phyloP scores from a whole-genome alignment of 768 basidiomycete species.

The Tylopilus intermedius region DNA sequence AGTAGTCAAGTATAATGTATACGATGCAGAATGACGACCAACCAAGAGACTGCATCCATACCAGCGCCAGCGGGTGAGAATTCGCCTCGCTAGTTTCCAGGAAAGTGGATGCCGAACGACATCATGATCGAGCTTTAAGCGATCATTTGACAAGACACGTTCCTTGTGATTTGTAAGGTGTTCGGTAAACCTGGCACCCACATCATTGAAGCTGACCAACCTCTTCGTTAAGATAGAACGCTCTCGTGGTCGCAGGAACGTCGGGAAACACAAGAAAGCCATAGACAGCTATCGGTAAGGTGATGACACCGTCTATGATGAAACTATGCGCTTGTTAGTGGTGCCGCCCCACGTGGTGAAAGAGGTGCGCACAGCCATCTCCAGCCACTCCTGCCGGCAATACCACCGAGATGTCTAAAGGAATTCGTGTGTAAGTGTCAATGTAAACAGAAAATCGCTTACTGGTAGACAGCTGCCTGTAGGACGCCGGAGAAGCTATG shows the following conservation, averaged over 20 bases:
- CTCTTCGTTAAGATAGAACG: slow-evolving; percentile 58
- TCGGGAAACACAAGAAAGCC: slow-evolving; percentile 73
- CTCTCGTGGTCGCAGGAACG: slow-evolving; percentile 57
- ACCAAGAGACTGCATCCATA: slow-evolving; percentile 64
- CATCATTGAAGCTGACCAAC: slow-evolving; percentile 29
- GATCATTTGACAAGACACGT: slow-evolving; percentile 46
- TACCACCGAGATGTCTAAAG: slow-evolving; percentile 45
- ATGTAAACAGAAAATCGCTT: slow-evolving; percentile 10
- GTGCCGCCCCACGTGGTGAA: neutral
- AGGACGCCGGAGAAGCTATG: slow-evolving; percentile 60
- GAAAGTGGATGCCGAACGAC: slow-evolving; percentile 40
- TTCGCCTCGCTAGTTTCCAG: slow-evolving; percentile 42
- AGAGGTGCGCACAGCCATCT: slow-evolving; percentile 48
- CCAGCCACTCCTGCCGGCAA: slow-evolving; percentile 56
- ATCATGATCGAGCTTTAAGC: slow-evolving; percentile 40
- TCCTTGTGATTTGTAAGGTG: slow-evolving; percentile 37
- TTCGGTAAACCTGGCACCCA: neutral
- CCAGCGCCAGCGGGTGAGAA: slow-evolving; percentile 61
- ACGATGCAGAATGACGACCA: slow-evolving; percentile 12
- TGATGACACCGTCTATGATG: slow-evolving; percentile 67
- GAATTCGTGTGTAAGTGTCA: neutral
- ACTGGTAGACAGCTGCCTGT: slow-evolving; percentile 61
- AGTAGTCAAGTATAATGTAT: neutral
- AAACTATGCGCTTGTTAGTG: slow-evolving; percentile 36
- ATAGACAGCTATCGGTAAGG: slow-evolving; percentile 65